phyloP scores from a whole-genome alignment of 208 protist genomes.

The Leishmania martiniquensis region DNA sequence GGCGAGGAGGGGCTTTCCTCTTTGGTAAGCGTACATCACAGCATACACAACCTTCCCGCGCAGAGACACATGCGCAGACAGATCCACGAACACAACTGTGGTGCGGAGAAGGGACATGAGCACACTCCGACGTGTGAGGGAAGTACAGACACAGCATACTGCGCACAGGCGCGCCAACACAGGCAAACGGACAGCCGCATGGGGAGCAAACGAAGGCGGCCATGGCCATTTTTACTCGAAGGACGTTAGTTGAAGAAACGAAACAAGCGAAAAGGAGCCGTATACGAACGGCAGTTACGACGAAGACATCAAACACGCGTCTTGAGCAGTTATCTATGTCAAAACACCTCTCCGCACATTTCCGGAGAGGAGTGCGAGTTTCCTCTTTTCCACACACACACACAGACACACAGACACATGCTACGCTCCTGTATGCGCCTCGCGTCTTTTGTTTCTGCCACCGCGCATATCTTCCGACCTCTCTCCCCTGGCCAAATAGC shows the following conservation, averaged over 20 bases:
- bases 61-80: neutral
- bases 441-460: neutral
- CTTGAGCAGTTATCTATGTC: neutral
- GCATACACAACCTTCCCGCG: neutral
- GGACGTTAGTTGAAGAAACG: neutral
- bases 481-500: neutral
- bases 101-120: neutral
- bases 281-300: neutral
- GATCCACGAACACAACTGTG: neutral
- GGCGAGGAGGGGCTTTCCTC: neutral
- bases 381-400: neutral
- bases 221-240: slow-evolving; percentile 9
- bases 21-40: slow-evolving; percentile 5
- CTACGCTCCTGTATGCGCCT: no score
- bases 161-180: neutral
- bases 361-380: neutral
- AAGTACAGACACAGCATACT: neutral
- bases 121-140: neutral
- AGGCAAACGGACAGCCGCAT: neutral
- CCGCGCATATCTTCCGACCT: neutral
- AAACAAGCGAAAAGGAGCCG: neutral
- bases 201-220: neutral
- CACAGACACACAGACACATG: neutral
- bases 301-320: neutral
- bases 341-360: neutral